These are phyloP conservation scores for Somion occarium DNA, from an alignment of 1,284 basidiomycete genomes.

Conservation along the genomic window DNA sequence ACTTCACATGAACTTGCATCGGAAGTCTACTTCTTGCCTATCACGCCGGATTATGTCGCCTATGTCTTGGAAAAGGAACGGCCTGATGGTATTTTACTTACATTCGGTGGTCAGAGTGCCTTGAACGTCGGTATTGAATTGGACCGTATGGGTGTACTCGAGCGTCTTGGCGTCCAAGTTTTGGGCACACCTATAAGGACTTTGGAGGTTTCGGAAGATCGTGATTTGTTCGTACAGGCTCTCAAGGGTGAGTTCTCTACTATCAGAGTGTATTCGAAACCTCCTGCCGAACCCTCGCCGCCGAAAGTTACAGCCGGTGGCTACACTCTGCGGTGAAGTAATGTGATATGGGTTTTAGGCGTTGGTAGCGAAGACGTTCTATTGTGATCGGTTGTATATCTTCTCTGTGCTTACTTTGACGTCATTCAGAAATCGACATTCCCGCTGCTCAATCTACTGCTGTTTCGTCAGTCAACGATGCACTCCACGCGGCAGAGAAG, in stretches of 20 bases:
- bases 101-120: slow-evolving; percentile 98
- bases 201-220: slow-evolving; percentile 95
- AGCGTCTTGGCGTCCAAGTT: slow-evolving; percentile 91
- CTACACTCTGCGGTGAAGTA: too few species aligned
- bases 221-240: slow-evolving; percentile 96
- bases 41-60: slow-evolving; percentile 97
- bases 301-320: too few species aligned
- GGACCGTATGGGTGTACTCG: slow-evolving; percentile 96
- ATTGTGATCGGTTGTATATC: background rate
- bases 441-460: slow-evolving; percentile 97
- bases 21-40: slow-evolving; percentile 97
- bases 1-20: slow-evolving; percentile 95
- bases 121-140: slow-evolving; percentile 98
- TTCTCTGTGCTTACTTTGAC: background rate
- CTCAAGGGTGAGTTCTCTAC: slow-evolving; percentile 74
- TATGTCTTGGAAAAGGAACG: slow-evolving; percentile 98
- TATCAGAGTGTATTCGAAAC: too few species aligned
- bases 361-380: background rate
- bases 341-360: too few species aligned
- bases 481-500: slow-evolving; percentile 83
- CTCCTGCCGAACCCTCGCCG: too few species aligned
- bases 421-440: slow-evolving; percentile 85
- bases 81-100: slow-evolving; percentile 95
- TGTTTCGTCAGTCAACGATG: slow-evolving; percentile 92
- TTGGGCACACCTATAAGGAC: slow-evolving; percentile 95